phyloP scores from a whole-genome alignment of 192 early-diverging fungal species.

The Linnemannia exigua region DNA sequence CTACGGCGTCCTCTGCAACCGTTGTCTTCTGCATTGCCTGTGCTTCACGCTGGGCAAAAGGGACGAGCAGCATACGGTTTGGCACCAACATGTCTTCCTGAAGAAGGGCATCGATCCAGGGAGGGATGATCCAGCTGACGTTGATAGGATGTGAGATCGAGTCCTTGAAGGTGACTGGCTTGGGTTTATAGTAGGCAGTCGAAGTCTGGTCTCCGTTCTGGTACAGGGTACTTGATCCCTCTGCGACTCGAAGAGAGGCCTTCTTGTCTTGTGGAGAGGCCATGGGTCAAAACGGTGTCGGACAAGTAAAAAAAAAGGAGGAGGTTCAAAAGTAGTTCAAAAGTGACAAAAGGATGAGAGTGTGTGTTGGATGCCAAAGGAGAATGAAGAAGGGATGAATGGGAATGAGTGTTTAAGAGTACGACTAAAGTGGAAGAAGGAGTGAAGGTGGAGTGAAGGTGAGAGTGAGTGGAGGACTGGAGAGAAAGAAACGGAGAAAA shows the following conservation, averaged over 20 bases:
- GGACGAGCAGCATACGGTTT: conserved; percentile 16
- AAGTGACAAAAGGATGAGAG: not conserved
- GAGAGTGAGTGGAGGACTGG: not conserved
- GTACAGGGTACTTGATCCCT: not conserved
- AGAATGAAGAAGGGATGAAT: not conserved
- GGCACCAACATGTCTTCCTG: conserved; percentile 42
- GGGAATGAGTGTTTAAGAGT: not conserved
- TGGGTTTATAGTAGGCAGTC: conserved; percentile 24
- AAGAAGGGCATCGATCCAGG: conserved; percentile 43
- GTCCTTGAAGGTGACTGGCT: conserved; percentile 44
- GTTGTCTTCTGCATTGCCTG: conserved; percentile 18
- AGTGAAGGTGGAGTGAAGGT: not conserved
- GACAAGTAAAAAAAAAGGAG: conserved; percentile 5
- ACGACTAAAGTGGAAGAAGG: not conserved
- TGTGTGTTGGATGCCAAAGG: not conserved
- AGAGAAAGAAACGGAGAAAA: not conserved
- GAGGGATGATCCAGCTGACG: conserved; percentile 57
- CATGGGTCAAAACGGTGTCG: not conserved
- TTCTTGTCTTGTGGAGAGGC: conserved; percentile 15
- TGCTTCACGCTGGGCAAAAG: conserved; percentile 41
- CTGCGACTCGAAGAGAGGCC: conserved; percentile 1
- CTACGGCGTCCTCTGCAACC: conserved; percentile 20
- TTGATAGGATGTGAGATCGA: conserved; percentile 56
- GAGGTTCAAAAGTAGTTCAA: not conserved
- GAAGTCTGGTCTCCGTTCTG: not conserved